Percentiles rank a stretch among this genome's conserved stretches.
Evolutionary conservation across 306 rosid genomes (phyloP).

Genomic region (Glycine soja): DNA sequence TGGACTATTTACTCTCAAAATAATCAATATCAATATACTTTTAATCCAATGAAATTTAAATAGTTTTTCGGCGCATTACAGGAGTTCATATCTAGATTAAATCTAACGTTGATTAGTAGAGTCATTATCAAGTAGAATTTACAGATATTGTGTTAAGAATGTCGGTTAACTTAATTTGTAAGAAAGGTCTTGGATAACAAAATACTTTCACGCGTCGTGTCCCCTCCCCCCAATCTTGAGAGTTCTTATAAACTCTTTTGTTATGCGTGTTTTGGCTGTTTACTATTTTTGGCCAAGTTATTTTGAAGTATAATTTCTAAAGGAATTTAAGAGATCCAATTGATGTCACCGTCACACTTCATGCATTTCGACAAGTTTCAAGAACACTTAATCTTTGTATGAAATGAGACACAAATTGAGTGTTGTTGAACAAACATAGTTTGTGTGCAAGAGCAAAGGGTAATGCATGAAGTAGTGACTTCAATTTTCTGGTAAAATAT

Average conservation of each 20-base stretch:
- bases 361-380: slow-evolving; percentile 43
- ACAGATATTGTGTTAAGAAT: not conserved
- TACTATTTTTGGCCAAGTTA: not conserved
- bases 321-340: not conserved
- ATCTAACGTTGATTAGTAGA: not conserved
- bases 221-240: not conserved
- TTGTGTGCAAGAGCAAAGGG: slow-evolving; percentile 37
- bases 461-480: slow-evolving; percentile 11
- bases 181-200: not conserved
- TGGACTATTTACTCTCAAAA: not conserved
- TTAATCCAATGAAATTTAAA: not conserved
- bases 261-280: not conserved
- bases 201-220: not conserved
- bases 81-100: too few relatives aligned
- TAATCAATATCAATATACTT: not conserved
- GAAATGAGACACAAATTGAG: slow-evolving; percentile 32
- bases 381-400: slow-evolving; percentile 57
- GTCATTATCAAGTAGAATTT: not conserved
- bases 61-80: not conserved
- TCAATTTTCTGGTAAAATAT: slow-evolving; percentile 34
- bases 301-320: slow-evolving; percentile 7
- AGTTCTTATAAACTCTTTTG: not conserved
- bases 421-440: slow-evolving; percentile 60
- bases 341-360: slow-evolving; percentile 42
- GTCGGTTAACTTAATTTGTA: not conserved